phyloP scores from a whole-genome alignment of 257 asterid species.

The Przewalskia tangutica region DNA sequence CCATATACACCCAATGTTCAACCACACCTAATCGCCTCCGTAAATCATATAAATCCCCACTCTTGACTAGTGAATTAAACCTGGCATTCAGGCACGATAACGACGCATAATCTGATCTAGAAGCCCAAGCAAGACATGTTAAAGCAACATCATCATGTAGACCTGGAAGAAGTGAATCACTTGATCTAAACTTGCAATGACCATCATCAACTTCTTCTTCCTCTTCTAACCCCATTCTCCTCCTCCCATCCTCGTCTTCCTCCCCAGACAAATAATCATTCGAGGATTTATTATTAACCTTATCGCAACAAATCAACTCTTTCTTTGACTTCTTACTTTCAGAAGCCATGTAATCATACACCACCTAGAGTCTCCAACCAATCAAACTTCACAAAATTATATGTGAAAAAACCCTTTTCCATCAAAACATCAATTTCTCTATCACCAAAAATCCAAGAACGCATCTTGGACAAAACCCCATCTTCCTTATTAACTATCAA shows the following conservation, averaged over 20 bases:
- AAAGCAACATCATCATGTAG: slow-evolving; percentile 3
- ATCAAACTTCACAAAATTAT: neutral
- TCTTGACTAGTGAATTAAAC: slow-evolving; percentile 41
- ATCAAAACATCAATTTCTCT: neutral
- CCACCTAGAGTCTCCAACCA: neutral
- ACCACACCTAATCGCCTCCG: slow-evolving; percentile 51
- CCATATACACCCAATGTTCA: slow-evolving; percentile 90
- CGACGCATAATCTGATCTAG: slow-evolving; percentile 31
- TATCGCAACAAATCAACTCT: neutral
- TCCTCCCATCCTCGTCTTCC: neutral
- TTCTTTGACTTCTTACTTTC: neutral
- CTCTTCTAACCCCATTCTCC: neutral
- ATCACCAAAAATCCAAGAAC: neutral
- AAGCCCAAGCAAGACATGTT: neutral
- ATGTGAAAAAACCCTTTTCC: neutral
- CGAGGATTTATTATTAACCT: neutral
- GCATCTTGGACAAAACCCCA: neutral
- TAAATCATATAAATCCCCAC: slow-evolving; percentile 62
- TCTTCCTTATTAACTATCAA: neutral
- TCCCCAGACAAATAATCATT: neutral
- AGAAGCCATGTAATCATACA: neutral
- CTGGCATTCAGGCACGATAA: slow-evolving; percentile 47
- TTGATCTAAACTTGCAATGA: neutral
- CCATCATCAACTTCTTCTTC: neutral
- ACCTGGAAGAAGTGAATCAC: slow-evolving; percentile 6